Percentiles rank a stretch among this genome's conserved stretches.
Evolutionary conservation across 352 stramenopile species (phyloP).

Genomic region (Phytophthora lateralis): DNA sequence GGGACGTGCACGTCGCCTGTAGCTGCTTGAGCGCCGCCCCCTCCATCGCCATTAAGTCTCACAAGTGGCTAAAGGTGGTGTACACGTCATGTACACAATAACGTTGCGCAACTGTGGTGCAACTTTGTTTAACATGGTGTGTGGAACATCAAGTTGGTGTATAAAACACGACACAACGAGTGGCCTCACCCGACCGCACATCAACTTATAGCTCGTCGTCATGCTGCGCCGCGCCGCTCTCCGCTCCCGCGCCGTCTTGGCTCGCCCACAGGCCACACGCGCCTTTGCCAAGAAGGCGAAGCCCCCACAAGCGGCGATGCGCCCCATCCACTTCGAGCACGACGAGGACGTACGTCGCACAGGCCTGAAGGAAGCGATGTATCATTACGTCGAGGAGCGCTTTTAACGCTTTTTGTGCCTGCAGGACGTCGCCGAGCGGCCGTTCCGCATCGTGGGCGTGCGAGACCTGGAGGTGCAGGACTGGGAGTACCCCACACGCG

Average conservation of each 20-base stretch:
- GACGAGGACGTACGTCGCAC: slow-evolving; percentile 55
- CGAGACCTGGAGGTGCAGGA: slow-evolving; percentile 81
- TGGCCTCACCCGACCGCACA: slow-evolving; percentile 29
- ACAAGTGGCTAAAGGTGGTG: background rate
- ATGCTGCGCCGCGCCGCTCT: slow-evolving; percentile 29
- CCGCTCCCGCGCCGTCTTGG: slow-evolving; percentile 16
- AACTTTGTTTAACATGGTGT: slow-evolving; percentile 1
- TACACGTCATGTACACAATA: background rate
- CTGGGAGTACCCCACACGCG: slow-evolving; percentile 75
- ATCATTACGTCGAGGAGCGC: slow-evolving; percentile 8
- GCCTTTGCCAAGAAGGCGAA: slow-evolving; percentile 30
- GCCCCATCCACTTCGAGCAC: slow-evolving; percentile 76
- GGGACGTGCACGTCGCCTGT: slow-evolving; percentile 48
- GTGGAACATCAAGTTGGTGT: background rate
- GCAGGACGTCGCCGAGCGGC: slow-evolving; percentile 45
- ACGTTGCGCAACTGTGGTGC: background rate
- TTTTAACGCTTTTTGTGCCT: slow-evolving; percentile 2
- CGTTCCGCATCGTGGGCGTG: slow-evolving; percentile 83
- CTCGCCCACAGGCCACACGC: slow-evolving; percentile 21
- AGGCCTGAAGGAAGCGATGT: background rate
- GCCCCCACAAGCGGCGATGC: slow-evolving; percentile 29
- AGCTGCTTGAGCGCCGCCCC: slow-evolving; percentile 53
- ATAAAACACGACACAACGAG: slow-evolving; percentile 16
- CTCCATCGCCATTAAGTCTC: slow-evolving; percentile 8
- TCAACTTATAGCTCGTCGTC: slow-evolving; percentile 8